Conservation (phyloP, 2,329 filamentous ascomycete species). For the Diaporthe destruens region DNA sequence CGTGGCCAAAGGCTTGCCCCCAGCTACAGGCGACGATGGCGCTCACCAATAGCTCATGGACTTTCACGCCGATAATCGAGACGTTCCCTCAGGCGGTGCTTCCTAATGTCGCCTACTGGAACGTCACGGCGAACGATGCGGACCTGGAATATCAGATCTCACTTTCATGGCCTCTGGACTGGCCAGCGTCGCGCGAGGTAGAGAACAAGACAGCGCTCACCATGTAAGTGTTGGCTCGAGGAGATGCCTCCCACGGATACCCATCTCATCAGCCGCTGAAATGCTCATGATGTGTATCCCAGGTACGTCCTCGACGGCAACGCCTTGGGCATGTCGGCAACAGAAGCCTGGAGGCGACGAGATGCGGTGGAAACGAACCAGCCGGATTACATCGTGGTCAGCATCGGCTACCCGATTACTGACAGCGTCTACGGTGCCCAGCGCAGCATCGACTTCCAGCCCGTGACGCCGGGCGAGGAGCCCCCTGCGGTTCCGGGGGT, state of each 20-base stretch:
- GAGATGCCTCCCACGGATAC: not conserved
- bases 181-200: slow-evolving; percentile 31
- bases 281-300: not conserved
- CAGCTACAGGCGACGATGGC: slow-evolving; percentile 13
- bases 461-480: slow-evolving; percentile 41
- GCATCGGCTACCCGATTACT: slow-evolving; percentile 47
- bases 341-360: slow-evolving; percentile 46
- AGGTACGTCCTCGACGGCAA: slow-evolving; percentile 48
- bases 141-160: slow-evolving; percentile 41
- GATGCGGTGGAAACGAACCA: slow-evolving; percentile 44
- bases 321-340: slow-evolving; percentile 46
- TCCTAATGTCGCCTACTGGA: slow-evolving; percentile 42
- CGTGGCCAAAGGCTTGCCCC: not conserved
- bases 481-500: slow-evolving; percentile 37
- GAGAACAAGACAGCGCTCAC: slow-evolving; percentile 30
- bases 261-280: slow-evolving; percentile 13
- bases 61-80: slow-evolving; percentile 38
- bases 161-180: slow-evolving; percentile 43
- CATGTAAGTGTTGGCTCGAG: not conserved
- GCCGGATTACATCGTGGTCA: slow-evolving; percentile 47
- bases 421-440: slow-evolving; percentile 44
- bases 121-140: slow-evolving; percentile 38
- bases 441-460: slow-evolving; percentile 46
- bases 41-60: slow-evolving; percentile 45
- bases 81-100: slow-evolving; percentile 39